Evolutionary conservation across 495 filamentous ascomycete genomes (phyloP).

Genomic region (Trypethelium eluteriae): DNA sequence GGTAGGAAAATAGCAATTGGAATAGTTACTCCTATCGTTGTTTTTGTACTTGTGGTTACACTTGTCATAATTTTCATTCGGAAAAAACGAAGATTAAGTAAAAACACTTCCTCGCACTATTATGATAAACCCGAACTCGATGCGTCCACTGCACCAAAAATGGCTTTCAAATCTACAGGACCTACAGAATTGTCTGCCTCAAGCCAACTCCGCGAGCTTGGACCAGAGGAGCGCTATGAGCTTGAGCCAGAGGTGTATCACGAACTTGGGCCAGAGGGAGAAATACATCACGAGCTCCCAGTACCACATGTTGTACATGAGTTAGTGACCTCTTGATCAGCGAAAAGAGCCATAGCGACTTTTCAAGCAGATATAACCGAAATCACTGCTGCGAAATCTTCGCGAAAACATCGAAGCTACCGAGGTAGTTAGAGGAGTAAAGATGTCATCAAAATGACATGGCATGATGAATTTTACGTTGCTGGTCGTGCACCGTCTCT

Average conservation of each 20-base stretch:
- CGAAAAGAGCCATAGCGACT: not conserved
- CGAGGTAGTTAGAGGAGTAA: too few species aligned
- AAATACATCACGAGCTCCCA: constrained; percentile 5
- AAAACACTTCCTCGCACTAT: not conserved
- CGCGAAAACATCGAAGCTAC: too few species aligned
- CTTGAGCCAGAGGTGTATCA: constrained; percentile 5
- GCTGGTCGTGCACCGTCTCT: too few species aligned
- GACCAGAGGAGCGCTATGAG: not conserved
- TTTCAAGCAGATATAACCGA: too few species aligned
- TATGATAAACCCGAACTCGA: constrained; percentile 6
- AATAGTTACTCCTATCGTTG: not conserved
- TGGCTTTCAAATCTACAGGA: not conserved
- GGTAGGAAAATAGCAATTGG: not conserved
- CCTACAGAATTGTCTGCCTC: constrained; percentile 3
- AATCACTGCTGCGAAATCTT: too few species aligned
- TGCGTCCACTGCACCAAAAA: not conserved
- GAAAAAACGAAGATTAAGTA: not conserved
- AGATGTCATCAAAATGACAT: too few species aligned
- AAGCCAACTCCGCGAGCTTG: not conserved
- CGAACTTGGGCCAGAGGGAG: constrained; percentile 2
- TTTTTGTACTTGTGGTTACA: not conserved
- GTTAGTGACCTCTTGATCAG: not conserved
- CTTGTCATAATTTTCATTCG: not conserved
- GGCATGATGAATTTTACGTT: too few species aligned
- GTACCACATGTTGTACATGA: constrained; percentile 1